Evolutionary conservation across 2,329 filamentous ascomycete genomes (phyloP), one percentile per base, ranked within the genome.

Genomic region (Coleophoma cylindrospora): DNA sequence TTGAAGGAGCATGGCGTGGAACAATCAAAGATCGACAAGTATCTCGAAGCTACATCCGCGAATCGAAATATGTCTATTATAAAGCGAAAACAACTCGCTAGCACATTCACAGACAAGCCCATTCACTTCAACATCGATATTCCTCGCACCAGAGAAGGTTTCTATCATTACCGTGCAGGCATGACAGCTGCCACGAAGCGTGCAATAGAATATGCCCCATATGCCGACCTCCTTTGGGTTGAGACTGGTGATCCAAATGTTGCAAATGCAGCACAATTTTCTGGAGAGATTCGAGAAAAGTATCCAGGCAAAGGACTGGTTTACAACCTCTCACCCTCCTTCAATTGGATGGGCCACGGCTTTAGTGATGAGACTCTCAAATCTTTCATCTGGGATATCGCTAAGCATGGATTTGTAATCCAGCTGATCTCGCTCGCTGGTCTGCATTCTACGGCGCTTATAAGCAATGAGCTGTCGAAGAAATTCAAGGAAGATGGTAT

Each of bases 341-440:
- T 99, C 79, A 97, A 99, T 76, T 99, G 94, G 94, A 94, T 95
- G 83, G 84, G 84, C 11, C 91, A 97, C 66, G 94, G 92, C 32
- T 99, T 97, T 71, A 86, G 81, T 3, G 83, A 91, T 56, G 84
- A 83, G 54, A 86, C 86, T 6, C 78, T 99, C 49, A 90, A 87
- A 72, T 90, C 82, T 6, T 99, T 99, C 68, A 88, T 99, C 61
- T 97, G 92, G 92, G 92, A 97, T 67, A 83, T 99, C 57, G 94
- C 91, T 9, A 83, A 85, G 66, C 87, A 96, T 61, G 92, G 92
- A 53, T 92, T 84, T 65, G 82, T 83, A 10, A 69, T 86, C 60
- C 83, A 87, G 71, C 74, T 87, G 27, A 79, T 87, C 52, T 84
- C 80, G 14, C 73, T 87, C 13, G 83, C 84, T 0, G 83, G 83